Percentiles rank a stretch among this genome's conserved stretches.
Conservation (phyloP, 1,284 basidiomycete species). For the Sporisorium exsertum region DNA sequence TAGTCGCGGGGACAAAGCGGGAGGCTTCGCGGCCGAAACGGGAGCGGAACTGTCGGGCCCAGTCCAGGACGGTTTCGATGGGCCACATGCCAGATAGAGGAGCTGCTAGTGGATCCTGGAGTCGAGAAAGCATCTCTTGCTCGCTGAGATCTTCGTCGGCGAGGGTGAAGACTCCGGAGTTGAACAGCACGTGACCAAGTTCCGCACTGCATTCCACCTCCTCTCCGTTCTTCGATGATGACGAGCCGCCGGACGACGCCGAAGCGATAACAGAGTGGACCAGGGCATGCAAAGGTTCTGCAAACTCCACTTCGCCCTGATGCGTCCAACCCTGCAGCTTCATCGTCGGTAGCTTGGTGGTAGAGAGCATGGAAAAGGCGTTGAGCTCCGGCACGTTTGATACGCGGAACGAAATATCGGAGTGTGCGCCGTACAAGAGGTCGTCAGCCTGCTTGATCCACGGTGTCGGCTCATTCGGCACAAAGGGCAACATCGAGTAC, state of each 20-base stretch:
- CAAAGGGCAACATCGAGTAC: constrained; percentile 48
- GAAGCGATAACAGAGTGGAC: not conserved
- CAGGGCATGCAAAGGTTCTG: constrained; percentile 26
- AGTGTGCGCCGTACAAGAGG: constrained; percentile 25
- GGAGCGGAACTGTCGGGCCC: constrained; percentile 29
- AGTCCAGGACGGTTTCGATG: constrained; percentile 20
- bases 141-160: constrained; percentile 32
- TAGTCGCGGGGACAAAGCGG: constrained; percentile 34
- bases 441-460: constrained; percentile 46
- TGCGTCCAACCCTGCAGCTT: constrained; percentile 26
- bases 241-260: not conserved
- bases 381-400: constrained; percentile 29
- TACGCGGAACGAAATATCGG: constrained; percentile 36
- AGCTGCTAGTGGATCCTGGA: constrained; percentile 37
- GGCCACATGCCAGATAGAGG: constrained; percentile 43
- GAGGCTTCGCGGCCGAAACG: constrained; percentile 35
- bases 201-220: constrained; percentile 28
- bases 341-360: constrained; percentile 19
- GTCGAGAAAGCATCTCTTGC: constrained; percentile 19
- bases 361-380: constrained; percentile 17
- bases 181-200: constrained; percentile 43
- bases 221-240: not conserved
- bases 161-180: constrained; percentile 18
- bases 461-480: constrained; percentile 36
- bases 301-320: constrained; percentile 11